Conservation (phyloP, 495 filamentous ascomycete genomes). For the Cercophora newfieldiana region DNA sequence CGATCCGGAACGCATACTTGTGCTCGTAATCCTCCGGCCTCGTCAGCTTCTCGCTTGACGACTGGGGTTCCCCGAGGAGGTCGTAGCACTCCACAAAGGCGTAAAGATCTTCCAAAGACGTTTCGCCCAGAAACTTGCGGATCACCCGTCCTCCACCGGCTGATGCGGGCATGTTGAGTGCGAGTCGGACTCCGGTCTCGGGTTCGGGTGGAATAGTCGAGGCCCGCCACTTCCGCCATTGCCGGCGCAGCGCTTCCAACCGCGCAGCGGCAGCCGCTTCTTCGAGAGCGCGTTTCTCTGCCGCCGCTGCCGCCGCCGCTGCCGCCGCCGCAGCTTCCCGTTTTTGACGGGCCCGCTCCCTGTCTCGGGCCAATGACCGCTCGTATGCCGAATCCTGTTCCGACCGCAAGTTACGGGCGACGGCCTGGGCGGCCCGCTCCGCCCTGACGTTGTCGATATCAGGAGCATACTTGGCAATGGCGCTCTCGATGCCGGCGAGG, state of each 20-base stretch:
- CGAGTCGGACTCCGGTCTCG: slow-evolving; percentile 67
- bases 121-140: slow-evolving; percentile 64
- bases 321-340: slow-evolving; percentile 72
- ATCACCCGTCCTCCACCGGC: slow-evolving; percentile 64
- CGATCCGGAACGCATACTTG: slow-evolving; percentile 76
- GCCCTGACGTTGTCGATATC: slow-evolving; percentile 67
- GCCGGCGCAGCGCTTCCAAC: slow-evolving; percentile 56
- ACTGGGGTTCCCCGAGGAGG: slow-evolving; percentile 44
- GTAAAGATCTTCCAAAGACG: slow-evolving; percentile 83
- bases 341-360: slow-evolving; percentile 73
- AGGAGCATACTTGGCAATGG: slow-evolving; percentile 67
- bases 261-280: slow-evolving; percentile 63
- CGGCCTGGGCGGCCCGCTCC: slow-evolving; percentile 72
- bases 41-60: slow-evolving; percentile 35
- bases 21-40: slow-evolving; percentile 73
- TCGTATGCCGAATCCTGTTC: slow-evolving; percentile 94
- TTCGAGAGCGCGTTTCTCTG: slow-evolving; percentile 53
- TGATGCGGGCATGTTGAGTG: slow-evolving; percentile 71
- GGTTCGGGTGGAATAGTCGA: slow-evolving; percentile 69
- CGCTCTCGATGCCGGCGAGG: slow-evolving; percentile 66
- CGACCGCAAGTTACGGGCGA: slow-evolving; percentile 71
- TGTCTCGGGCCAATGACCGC: slow-evolving; percentile 80
- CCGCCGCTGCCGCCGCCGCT: slow-evolving; percentile 62
- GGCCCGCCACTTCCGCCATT: slow-evolving; percentile 83
- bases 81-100: slow-evolving; percentile 95